Base-by-base conservation (phyloP, 1,284 basidiomycete species). In the Trichosporon sp. region DNA sequence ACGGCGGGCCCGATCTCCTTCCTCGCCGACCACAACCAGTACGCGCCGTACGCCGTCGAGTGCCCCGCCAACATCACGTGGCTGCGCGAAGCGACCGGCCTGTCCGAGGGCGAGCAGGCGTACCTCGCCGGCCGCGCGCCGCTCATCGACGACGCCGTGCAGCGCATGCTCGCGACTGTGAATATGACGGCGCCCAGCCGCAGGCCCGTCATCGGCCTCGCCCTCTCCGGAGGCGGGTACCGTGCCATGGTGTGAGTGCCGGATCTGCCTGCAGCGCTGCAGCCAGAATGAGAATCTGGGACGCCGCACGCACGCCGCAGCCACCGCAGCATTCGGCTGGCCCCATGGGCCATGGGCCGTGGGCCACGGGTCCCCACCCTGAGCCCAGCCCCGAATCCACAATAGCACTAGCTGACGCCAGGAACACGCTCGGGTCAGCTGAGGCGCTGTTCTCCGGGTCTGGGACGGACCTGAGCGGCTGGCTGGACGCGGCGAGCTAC, bases 171-270 rank as follows among this genome's bases (percentile, higher is more conserved):
- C 34, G 13, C 34, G 8, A 58, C 68, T 6, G 72, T 72, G 42
- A 75, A 75, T 0, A 65, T 83, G 8, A 53, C 70, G 9, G 75
- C 70, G 27, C 80, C 81, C 6, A 72, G 77, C 18, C 70, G 81
- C 53, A 77, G 75, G 15, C 85, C 85, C 2, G 72, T 74, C 3
- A 76, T 85, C 13, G 84, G 81, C 27, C 76, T 84, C 32, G 84
- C 84, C 1, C 67, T 85, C 11, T 82, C 81, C 12, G 85, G 85
- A 31, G 85, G 85, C 31, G 85, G 85, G 1, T 83, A 85, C 66
- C 73, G 85, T 11, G 84, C 85, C 4, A 85, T 85, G 84, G 77
- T 84, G 73, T 58, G 27, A 58, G 53, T 58, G 38, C 35, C 18
- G n/a, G n/a, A n/a, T n/a, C n/a, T n/a, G n/a, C n/a, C n/a, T n/a